These are phyloP conservation scores for Arthrobotrys conoides DNA, from an alignment of 2,329 filamentous ascomycete species.

Conservation along the genomic window DNA sequence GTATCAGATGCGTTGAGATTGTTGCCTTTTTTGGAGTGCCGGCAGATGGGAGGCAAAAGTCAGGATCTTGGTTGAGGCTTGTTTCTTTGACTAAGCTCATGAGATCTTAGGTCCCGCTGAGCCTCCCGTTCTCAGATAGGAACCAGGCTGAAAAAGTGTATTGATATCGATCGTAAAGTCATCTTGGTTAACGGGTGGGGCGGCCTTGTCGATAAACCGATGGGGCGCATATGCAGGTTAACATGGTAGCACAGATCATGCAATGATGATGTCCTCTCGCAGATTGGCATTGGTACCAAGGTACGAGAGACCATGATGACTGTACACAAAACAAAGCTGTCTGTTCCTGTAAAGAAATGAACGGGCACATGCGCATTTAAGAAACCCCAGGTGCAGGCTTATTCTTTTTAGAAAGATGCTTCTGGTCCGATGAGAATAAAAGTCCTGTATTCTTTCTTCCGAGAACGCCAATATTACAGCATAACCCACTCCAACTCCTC, in stretches of 20 bases:
- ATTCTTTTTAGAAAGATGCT: not conserved
- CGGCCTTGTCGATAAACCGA: constrained; percentile 2
- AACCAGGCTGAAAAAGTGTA: not conserved
- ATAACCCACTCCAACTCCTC: constrained; percentile 53
- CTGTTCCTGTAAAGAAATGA: not conserved
- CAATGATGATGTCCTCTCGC: constrained; percentile 10
- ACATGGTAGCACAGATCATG: constrained; percentile 1
- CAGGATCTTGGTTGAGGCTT: constrained; percentile 6
- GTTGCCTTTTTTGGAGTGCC: constrained; percentile 40
- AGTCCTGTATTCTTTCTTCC: constrained; percentile 14
- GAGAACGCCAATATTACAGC: constrained; percentile 33
- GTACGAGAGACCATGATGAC: not conserved
- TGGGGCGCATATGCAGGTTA: not conserved
- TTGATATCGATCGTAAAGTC: not conserved
- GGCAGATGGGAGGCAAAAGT: constrained; percentile 23
- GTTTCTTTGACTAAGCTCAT: constrained; percentile 6
- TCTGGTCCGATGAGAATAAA: not conserved
- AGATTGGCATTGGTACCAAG: not conserved
- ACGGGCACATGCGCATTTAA: constrained; percentile 2
- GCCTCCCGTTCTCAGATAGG: not conserved
- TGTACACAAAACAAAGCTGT: not conserved
- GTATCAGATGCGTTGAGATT: constrained; percentile 40
- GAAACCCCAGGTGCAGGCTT: not conserved
- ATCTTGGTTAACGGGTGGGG: not conserved
- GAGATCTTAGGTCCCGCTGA: constrained; percentile 2